phyloP scores from a whole-genome alignment of 352 stramenopile species.

The Globisporangium uncinulatum region DNA sequence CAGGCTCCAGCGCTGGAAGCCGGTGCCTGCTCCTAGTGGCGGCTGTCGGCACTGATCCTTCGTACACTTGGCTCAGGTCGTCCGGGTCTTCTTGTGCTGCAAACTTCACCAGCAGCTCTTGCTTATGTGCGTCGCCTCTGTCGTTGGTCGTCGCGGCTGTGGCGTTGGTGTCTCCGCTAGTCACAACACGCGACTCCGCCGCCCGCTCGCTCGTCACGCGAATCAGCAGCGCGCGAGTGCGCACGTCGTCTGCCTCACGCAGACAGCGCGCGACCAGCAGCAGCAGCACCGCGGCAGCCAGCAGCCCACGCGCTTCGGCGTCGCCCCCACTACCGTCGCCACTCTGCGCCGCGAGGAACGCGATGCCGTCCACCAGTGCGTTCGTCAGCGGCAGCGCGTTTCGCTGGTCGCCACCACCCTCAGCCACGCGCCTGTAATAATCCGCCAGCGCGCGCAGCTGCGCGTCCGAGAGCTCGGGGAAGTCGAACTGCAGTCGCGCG shows the following conservation, averaged over 20 bases:
- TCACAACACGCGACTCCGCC: too few species aligned
- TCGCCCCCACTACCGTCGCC: constrained; percentile 12
- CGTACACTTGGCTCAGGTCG: constrained; percentile 55
- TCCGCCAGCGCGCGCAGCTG: constrained; percentile 36
- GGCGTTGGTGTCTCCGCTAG: too few species aligned
- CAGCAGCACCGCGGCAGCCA: constrained; percentile 43
- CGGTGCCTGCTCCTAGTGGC: too few species aligned
- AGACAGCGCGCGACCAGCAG: constrained; percentile 27
- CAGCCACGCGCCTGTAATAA: constrained; percentile 26
- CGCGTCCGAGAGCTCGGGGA: constrained; percentile 28
- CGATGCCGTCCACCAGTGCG: constrained; percentile 37
- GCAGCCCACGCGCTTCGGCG: constrained; percentile 29
- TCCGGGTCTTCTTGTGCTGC: constrained; percentile 52
- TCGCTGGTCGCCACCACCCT: constrained; percentile 4
- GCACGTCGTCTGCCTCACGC: constrained; percentile 14
- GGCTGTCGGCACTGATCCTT: constrained; percentile 21
- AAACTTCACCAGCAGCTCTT: constrained; percentile 38
- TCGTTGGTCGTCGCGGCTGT: neutral
- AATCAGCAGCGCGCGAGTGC: constrained; percentile 22
- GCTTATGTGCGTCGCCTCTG: constrained; percentile 12
- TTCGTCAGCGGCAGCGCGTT: constrained; percentile 24
- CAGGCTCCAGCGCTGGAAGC: neutral
- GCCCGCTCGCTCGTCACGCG: constrained; percentile 3
- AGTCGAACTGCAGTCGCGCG: constrained; percentile 53
- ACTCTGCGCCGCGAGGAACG: constrained; percentile 48